phyloP scores from a whole-genome alignment of 2,329 filamentous ascomycete genomes.

The Paecilomyces dactylethromorphus region DNA sequence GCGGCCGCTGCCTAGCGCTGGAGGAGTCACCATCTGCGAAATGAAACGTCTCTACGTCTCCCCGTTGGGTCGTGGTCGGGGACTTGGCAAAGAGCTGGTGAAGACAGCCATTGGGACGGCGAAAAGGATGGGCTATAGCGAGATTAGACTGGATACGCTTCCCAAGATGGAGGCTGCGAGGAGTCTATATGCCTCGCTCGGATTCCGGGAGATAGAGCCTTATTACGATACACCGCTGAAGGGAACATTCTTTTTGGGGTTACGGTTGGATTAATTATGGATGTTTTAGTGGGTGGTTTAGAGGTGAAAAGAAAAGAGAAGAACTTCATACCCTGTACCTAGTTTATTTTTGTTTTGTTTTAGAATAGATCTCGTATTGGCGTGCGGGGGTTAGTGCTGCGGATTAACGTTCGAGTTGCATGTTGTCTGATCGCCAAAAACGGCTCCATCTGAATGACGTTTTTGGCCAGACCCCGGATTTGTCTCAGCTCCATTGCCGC shows the following conservation, averaged over 20 bases:
- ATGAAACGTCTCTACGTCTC: slow-evolving; percentile 53
- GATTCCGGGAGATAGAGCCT: slow-evolving; percentile 45
- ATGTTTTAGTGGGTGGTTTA: no score
- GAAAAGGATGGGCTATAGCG: slow-evolving; percentile 41
- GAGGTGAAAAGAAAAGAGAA: no score
- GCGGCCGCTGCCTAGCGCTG: slow-evolving; percentile 25
- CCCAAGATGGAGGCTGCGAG: slow-evolving; percentile 46
- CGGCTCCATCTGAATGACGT: background rate
- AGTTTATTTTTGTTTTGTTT: no score
- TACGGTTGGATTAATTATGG: slow-evolving; percentile 13
- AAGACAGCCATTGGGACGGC: slow-evolving; percentile 40
- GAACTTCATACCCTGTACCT: background rate
- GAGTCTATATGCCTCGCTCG: slow-evolving; percentile 42
- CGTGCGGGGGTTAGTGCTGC: no score
- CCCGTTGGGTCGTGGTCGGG: slow-evolving; percentile 42
- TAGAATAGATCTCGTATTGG: no score
- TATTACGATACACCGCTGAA: slow-evolving; percentile 54
- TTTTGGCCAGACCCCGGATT: background rate
- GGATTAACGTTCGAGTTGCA: background rate
- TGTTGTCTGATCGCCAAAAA: no score
- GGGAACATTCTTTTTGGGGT: slow-evolving; percentile 47
- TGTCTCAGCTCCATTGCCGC: background rate
- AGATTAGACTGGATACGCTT: slow-evolving; percentile 52
- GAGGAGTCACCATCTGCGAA: slow-evolving; percentile 35
- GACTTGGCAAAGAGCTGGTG: slow-evolving; percentile 45